Evolutionary conservation across 805 yeast species (phyloP).

Genomic region (Komagataella ulmi): DNA sequence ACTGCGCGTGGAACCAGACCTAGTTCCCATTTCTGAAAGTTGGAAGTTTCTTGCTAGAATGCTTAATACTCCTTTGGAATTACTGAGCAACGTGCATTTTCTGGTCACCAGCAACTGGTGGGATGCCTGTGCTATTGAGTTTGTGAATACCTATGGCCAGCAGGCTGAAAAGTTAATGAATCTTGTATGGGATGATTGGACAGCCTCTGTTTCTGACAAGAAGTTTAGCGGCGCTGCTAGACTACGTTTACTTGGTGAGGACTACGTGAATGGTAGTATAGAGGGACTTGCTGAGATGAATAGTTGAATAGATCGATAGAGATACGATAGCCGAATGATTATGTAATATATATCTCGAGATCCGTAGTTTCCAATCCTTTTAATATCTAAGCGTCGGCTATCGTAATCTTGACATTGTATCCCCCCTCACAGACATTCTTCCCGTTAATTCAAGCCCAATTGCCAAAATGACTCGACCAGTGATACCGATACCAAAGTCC

Average conservation of each 20-base stretch:
- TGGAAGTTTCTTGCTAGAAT: conserved; percentile 72
- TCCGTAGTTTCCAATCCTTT: background rate
- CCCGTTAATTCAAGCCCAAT: background rate
- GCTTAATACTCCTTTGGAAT: conserved; percentile 37
- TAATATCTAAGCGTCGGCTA: background rate
- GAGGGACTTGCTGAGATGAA: conserved; percentile 31
- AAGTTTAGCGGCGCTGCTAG: conserved; percentile 71
- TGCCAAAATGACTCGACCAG: conserved; percentile 23
- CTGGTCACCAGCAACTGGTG: conserved; percentile 75
- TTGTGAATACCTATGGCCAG: conserved; percentile 42
- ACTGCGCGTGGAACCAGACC: conserved; percentile 19
- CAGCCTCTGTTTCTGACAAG: conserved; percentile 32
- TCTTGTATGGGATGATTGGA: conserved; percentile 36
- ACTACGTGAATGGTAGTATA: conserved; percentile 34
- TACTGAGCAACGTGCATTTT: conserved; percentile 57
- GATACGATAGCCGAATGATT: background rate
- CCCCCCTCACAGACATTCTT: background rate
- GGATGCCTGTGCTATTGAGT: conserved; percentile 63
- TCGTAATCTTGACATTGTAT: background rate
- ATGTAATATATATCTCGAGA: background rate
- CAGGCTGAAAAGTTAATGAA: conserved; percentile 58
- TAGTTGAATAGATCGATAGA: background rate
- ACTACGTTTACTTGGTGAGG: conserved; percentile 66
- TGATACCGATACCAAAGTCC: conserved; percentile 22
- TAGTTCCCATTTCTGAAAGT: conserved; percentile 38